These are phyloP conservation scores for Fusarium poae DNA, from an alignment of 2,329 filamentous ascomycete genomes.

Conservation along the genomic window DNA sequence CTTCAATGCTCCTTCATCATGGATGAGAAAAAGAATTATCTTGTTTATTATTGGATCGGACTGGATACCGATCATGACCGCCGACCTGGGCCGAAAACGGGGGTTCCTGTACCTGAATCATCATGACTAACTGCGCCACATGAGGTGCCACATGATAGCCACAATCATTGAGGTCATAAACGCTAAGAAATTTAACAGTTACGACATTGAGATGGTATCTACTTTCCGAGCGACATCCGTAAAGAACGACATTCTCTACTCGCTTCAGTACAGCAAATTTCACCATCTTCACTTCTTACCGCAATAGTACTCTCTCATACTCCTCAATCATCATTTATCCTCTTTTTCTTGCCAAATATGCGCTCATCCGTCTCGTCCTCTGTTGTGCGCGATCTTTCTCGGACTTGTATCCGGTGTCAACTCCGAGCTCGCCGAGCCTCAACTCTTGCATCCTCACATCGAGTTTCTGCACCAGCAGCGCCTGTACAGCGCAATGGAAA, in stretches of 20 bases:
- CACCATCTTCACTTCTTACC: background rate
- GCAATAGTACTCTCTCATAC: background rate
- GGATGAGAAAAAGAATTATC: constrained; percentile 23
- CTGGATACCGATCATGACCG: constrained; percentile 38
- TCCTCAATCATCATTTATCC: background rate
- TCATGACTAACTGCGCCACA: constrained; percentile 24
- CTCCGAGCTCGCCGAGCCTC: constrained; percentile 49
- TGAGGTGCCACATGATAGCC: constrained; percentile 4
- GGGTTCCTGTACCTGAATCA: background rate
- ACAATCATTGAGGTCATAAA: constrained; percentile 16
- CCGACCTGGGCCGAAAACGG: constrained; percentile 33
- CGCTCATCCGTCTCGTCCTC: constrained; percentile 45
- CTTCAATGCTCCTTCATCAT: constrained; percentile 21
- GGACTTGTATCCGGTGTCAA: constrained; percentile 54
- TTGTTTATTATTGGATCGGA: constrained; percentile 35
- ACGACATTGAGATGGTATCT: constrained; percentile 25
- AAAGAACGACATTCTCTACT: constrained; percentile 5
- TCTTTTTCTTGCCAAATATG: constrained; percentile 34
- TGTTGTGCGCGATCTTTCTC: constrained; percentile 48
- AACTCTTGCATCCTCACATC: constrained; percentile 37
- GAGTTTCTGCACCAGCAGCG: constrained; percentile 24
- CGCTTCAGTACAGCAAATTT: background rate
- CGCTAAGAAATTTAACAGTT: constrained; percentile 30
- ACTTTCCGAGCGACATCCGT: constrained; percentile 11
- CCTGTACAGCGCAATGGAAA: constrained; percentile 14